Percentiles rank a stretch among this genome's conserved stretches.
phyloP scores from a whole-genome alignment of 2,329 filamentous ascomycete species.

The Pseudovirgaria hyperparasitica region DNA sequence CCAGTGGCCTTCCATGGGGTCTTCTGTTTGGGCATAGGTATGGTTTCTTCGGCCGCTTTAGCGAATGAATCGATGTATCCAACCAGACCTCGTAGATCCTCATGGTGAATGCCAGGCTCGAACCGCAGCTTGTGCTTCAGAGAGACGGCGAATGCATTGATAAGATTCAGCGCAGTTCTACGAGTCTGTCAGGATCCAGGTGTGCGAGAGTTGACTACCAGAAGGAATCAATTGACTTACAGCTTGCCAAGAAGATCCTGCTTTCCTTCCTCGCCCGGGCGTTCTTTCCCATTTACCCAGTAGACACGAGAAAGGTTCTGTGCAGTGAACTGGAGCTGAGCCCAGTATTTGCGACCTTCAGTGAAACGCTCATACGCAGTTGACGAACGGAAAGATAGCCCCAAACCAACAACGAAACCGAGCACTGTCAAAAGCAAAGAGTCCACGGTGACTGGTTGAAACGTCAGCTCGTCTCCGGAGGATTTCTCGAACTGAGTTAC shows the following conservation, averaged over 20 bases:
- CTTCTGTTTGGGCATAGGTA: constrained; percentile 2
- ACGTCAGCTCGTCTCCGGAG: background rate
- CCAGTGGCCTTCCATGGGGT: constrained; percentile 48
- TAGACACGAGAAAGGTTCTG: constrained; percentile 51
- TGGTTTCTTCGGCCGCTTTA: constrained; percentile 35
- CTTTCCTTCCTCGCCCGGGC: constrained; percentile 40
- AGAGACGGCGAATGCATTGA: constrained; percentile 57
- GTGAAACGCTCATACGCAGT: constrained; percentile 54
- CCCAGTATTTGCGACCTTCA: constrained; percentile 50
- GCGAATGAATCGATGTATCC: constrained; percentile 60
- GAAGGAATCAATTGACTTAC: too few relatives aligned
- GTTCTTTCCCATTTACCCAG: constrained; percentile 58
- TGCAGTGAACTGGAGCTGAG: constrained; percentile 32
- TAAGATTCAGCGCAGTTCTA: constrained; percentile 58
- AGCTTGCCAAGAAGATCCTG: constrained; percentile 50
- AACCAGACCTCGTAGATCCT: constrained; percentile 53
- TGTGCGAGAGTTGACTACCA: too few relatives aligned
- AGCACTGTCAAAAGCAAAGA: constrained; percentile 55
- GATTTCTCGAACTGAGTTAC: background rate
- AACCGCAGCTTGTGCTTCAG: constrained; percentile 69
- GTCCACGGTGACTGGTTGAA: constrained; percentile 37
- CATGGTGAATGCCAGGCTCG: constrained; percentile 60
- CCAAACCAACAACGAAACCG: constrained; percentile 62
- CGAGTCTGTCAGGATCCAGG: constrained; percentile 16
- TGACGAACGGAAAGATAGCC: constrained; percentile 56